Evolutionary conservation across 306 rosid species (phyloP).

Genomic region (Hippophae rhamnoides): DNA sequence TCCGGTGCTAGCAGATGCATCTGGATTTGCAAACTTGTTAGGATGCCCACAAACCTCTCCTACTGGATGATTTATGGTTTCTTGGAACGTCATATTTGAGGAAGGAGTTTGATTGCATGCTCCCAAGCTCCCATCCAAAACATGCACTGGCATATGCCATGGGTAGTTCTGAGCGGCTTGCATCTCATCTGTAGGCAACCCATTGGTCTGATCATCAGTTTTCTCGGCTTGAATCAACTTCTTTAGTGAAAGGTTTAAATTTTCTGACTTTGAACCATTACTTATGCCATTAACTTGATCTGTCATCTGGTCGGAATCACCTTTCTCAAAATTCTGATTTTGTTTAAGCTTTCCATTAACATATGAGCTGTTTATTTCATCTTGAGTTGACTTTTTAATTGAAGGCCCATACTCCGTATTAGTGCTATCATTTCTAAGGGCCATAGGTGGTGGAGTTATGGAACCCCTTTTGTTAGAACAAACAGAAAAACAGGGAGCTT

Average conservation of each 20-base stretch:
- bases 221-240: conserved; percentile 42
- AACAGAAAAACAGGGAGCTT: conserved; percentile 47
- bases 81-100: conserved; percentile 39
- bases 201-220: conserved; percentile 37
- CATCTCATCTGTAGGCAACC: conserved; percentile 47
- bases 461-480: conserved; percentile 46
- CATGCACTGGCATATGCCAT: conserved; percentile 82
- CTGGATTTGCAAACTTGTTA: conserved; percentile 36
- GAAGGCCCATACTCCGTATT: conserved; percentile 59
- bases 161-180: conserved; percentile 71
- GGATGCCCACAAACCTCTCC: conserved; percentile 43
- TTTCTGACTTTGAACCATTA: conserved; percentile 30
- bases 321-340: conserved; percentile 39
- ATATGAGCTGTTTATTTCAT: conserved; percentile 33
- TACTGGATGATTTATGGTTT: conserved; percentile 45
- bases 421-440: conserved; percentile 28
- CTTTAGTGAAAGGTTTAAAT: conserved; percentile 29
- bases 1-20: conserved; percentile 44
- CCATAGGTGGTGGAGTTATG: conserved; percentile 22
- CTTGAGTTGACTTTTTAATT: conserved; percentile 33
- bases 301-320: conserved; percentile 25
- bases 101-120: conserved; percentile 38
- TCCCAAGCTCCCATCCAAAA: conserved; percentile 68
- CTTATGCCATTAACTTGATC: conserved; percentile 35
- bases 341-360: conserved; percentile 32